Evolutionary conservation across 2,329 filamentous ascomycete species (phyloP).

Genomic region (Ciborinia camelliae): DNA sequence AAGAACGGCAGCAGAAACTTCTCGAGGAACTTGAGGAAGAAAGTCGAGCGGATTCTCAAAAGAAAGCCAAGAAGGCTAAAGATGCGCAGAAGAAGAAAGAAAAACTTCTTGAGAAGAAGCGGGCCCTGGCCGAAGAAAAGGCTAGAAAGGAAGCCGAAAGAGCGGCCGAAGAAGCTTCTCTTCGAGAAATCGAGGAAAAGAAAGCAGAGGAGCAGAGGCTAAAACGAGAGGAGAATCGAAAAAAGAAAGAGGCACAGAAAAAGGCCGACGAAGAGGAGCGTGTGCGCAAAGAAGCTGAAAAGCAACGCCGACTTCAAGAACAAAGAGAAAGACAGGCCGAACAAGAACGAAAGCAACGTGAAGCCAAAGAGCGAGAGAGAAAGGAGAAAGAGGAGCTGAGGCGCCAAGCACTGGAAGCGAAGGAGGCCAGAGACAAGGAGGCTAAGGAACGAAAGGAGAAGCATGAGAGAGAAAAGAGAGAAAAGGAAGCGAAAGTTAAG

Average conservation of each 20-base stretch:
- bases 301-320: slow-evolving; percentile 72
- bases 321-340: slow-evolving; percentile 84
- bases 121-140: slow-evolving; percentile 85
- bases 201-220: slow-evolving; percentile 75
- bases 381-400: slow-evolving; percentile 80
- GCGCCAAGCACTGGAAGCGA: slow-evolving; percentile 72
- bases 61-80: slow-evolving; percentile 88
- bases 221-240: slow-evolving; percentile 85
- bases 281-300: slow-evolving; percentile 79
- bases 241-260: slow-evolving; percentile 85
- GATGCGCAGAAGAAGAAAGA: slow-evolving; percentile 96
- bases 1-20: slow-evolving; percentile 85
- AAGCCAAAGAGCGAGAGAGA: slow-evolving; percentile 77
- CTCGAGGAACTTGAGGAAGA: slow-evolving; percentile 91
- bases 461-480: slow-evolving; percentile 56
- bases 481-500: slow-evolving; percentile 51
- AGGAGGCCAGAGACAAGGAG: slow-evolving; percentile 61
- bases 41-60: slow-evolving; percentile 67
- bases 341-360: slow-evolving; percentile 76
- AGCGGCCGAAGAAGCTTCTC: slow-evolving; percentile 78
- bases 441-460: slow-evolving; percentile 56
- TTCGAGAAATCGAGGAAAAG: slow-evolving; percentile 71
- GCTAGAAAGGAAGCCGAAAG: slow-evolving; percentile 84
- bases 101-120: slow-evolving; percentile 85
- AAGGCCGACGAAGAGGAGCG: slow-evolving; percentile 89